Conservation (phyloP, 1,139 yeast genomes). For the Nakaseomyces bracarensis region DNA sequence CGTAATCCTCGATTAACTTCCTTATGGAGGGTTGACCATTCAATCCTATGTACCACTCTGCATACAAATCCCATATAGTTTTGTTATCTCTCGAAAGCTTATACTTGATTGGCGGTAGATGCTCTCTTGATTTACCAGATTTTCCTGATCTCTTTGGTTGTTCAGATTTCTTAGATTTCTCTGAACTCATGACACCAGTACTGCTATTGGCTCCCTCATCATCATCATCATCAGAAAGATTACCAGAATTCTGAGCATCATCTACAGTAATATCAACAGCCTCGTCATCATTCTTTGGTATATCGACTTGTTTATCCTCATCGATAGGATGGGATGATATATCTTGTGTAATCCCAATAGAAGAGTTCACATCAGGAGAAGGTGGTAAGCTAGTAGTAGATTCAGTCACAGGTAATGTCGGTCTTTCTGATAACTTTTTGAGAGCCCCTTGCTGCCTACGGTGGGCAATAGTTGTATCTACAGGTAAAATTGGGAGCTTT, state of each 20-base stretch:
- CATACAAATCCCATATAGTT: conserved; percentile 32
- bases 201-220: not conserved
- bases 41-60: conserved; percentile 33
- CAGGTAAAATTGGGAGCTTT: conserved; percentile 1
- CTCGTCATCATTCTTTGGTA: not conserved
- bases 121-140: conserved; percentile 15
- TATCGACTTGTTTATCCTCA: too few relatives aligned
- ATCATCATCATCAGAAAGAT: not conserved
- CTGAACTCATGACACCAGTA: not conserved
- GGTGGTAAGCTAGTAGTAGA: conserved; percentile 11
- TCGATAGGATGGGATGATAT: not conserved
- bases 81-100: conserved; percentile 32
- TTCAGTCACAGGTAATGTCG: conserved; percentile 6
- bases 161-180: not conserved
- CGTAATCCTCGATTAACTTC: conserved; percentile 29
- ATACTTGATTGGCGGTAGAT: conserved; percentile 21
- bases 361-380: conserved; percentile 5
- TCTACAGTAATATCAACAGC: not conserved
- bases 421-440: conserved; percentile 8
- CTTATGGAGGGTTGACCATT: conserved; percentile 31
- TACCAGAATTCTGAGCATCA: not conserved
- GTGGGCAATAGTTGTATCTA: conserved; percentile 4
- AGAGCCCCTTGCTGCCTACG: conserved; percentile 4
- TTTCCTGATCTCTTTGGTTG: not conserved
- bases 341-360: not conserved